phyloP scores from a whole-genome alignment of 2,329 filamentous ascomycete genomes.

The Stagonosporopsis cucurbitacearum region DNA sequence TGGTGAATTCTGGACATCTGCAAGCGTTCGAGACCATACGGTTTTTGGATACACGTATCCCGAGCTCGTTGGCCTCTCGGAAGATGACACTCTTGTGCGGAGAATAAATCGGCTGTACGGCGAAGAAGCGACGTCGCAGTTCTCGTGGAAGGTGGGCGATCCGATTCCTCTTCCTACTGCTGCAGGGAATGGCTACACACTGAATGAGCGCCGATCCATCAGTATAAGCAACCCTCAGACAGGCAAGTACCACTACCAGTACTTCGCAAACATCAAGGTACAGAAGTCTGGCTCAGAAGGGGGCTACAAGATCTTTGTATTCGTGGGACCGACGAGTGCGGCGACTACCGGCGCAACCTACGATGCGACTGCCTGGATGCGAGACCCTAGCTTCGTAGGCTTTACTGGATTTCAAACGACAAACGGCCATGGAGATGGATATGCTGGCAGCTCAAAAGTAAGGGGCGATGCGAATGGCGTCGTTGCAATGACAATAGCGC shows the following conservation, averaged over 20 bases:
- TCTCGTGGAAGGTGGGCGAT: conserved; percentile 16
- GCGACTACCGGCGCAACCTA: conserved; percentile 54
- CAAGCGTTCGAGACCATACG: conserved; percentile 63
- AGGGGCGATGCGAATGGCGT: conserved; percentile 42
- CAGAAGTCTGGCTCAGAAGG: conserved; percentile 65
- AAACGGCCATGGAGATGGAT: conserved; percentile 25
- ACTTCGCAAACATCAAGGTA: conserved; percentile 71
- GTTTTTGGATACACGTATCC: conserved; percentile 78
- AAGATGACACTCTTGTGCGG: conserved; percentile 51
- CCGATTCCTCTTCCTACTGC: not conserved
- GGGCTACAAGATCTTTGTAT: conserved; percentile 72
- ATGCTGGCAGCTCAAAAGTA: not conserved
- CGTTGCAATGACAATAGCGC: conserved; percentile 54
- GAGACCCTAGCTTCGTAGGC: conserved; percentile 65
- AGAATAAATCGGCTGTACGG: conserved; percentile 69
- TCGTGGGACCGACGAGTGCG: conserved; percentile 63
- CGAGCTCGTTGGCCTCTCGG: conserved; percentile 58
- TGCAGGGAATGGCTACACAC: not conserved
- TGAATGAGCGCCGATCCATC: conserved; percentile 16
- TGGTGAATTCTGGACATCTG: conserved; percentile 72
- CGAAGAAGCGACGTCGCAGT: conserved; percentile 36
- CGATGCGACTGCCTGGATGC: conserved; percentile 60
- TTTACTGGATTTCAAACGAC: conserved; percentile 58
- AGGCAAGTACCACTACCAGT: conserved; percentile 53
- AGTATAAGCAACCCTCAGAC: conserved; percentile 8